Percentiles rank a stretch among this genome's conserved stretches.
Evolutionary conservation across 1,284 basidiomycete genomes (phyloP).

Genomic region (Apiotrichum veenhuisii): DNA sequence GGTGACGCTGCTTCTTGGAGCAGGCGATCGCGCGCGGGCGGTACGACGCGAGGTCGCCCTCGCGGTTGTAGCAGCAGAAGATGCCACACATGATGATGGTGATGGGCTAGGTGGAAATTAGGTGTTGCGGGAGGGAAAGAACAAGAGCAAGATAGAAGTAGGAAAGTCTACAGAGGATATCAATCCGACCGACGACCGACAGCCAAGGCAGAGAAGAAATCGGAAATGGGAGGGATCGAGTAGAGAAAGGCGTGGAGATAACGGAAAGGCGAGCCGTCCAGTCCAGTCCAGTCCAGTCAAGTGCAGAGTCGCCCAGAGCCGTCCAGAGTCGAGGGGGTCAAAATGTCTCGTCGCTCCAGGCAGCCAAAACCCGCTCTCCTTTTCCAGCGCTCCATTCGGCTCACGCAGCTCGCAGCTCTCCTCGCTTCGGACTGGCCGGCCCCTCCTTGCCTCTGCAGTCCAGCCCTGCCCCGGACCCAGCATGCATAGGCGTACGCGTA

Average conservation of each 20-base stretch:
- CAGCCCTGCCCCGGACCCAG: background rate
- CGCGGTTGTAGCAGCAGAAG: constrained; percentile 72
- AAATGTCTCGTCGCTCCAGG: background rate
- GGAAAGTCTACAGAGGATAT: too few relatives aligned
- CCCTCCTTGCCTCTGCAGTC: too few relatives aligned
- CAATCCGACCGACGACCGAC: too few relatives aligned
- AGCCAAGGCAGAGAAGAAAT: too few relatives aligned
- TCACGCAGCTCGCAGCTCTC: too few relatives aligned
- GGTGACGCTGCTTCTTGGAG: constrained; percentile 83
- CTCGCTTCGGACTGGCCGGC: too few relatives aligned
- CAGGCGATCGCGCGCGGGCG: constrained; percentile 73
- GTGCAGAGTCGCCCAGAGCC: too few relatives aligned
- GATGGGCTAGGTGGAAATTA: too few relatives aligned
- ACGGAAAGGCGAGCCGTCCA: too few relatives aligned
- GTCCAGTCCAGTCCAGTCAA: too few relatives aligned
- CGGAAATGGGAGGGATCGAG: background rate
- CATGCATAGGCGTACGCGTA: too few relatives aligned
- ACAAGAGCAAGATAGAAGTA: background rate
- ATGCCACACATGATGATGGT: constrained; percentile 94
- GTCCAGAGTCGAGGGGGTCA: background rate
- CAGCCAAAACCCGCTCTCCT: background rate
- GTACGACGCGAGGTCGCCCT: constrained; percentile 65
- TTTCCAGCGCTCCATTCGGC: background rate
- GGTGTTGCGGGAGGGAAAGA: background rate
- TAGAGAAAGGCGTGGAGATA: background rate